Evolutionary conservation across 305 asterid species (phyloP), one percentile per base, ranked within the genome.

Genomic region (Fraxinus greggii): DNA sequence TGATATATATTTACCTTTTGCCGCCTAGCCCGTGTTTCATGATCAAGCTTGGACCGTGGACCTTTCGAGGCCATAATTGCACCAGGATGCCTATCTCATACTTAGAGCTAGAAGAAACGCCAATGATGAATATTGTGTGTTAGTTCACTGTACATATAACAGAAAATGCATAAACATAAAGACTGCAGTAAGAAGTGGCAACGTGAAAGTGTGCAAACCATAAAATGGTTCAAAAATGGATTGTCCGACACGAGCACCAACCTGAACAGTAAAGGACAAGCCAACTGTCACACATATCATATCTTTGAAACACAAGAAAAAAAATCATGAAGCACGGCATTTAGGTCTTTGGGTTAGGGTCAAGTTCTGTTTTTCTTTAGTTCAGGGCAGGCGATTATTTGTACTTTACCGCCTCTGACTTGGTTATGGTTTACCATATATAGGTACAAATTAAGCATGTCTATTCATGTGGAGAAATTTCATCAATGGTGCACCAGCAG

Each of bases 31-130:
- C 98, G 91, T 7, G 98, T 88, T 83, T 96, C 99, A 92, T 93
- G 94, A 90, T 96, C 99, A 85, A 89, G 94, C 83, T 91, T 96
- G 83, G 93, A 93, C 92, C 96, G 92, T 77, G 93, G 96, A 90
- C 98, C 99, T 92, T 94, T 96, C 79, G 99, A 94, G 94, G 98
- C 98, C 99, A 96, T 96, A 87, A 77, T 82, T 87, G 85, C 83
- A 81, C 82, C 80, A 75, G 74, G 79, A 87, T 81, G 81, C 79
- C 88, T 90, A 90, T 81, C 88, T 85, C 97, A 91, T 89, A 77
- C 83, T 87, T 80, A 79, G 80, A 80, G 78, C 92, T 85, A 81
- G 88, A 76, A 42, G 67, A 83, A 79, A 67, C 73, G 13, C 51
- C 1, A 78, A 65, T 26, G 75, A 56, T 42, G 78, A 45, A 56